These are phyloP conservation scores for Acer yangbiense DNA, from an alignment of 345 rosid species.

Conservation along the genomic window DNA sequence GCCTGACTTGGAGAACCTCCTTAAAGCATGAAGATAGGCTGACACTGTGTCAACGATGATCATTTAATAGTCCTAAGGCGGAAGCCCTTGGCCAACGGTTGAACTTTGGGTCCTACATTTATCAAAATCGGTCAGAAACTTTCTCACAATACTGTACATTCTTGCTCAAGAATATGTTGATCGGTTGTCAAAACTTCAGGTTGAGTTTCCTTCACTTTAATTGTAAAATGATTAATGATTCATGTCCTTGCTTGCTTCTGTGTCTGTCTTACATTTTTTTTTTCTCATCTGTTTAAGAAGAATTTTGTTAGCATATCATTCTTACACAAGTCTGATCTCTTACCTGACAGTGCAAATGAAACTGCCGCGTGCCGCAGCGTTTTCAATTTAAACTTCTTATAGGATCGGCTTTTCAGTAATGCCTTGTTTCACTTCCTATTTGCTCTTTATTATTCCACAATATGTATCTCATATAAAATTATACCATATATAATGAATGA, in stretches of 20 bases:
- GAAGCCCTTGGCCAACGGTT: conserved; percentile 90
- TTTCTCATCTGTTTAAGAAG: background rate
- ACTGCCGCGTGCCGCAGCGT: too few species aligned
- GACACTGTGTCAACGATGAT: too few species aligned
- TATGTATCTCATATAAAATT: background rate
- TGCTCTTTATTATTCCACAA: background rate
- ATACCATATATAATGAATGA: background rate
- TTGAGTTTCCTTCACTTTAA: conserved; percentile 28
- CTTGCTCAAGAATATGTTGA: conserved; percentile 99
- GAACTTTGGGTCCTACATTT: conserved; percentile 95
- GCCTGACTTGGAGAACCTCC: too few species aligned
- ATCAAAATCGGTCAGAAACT: conserved; percentile 97
- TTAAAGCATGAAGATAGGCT: too few species aligned
- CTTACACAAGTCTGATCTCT: background rate
- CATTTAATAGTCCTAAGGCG: conserved; percentile 38
- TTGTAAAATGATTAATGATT: background rate
- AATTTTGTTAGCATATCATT: conserved; percentile 3
- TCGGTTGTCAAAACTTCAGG: conserved; percentile 96
- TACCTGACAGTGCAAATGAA: background rate
- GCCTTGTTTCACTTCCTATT: background rate
- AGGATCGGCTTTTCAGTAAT: background rate
- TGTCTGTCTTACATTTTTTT: background rate
- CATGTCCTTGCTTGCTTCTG: background rate
- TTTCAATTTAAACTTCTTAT: background rate
- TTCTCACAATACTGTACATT: conserved; percentile 91